Evolutionary conservation across 2,329 filamentous ascomycete species (phyloP).

Genomic region (Tolypocladium tropicale): DNA sequence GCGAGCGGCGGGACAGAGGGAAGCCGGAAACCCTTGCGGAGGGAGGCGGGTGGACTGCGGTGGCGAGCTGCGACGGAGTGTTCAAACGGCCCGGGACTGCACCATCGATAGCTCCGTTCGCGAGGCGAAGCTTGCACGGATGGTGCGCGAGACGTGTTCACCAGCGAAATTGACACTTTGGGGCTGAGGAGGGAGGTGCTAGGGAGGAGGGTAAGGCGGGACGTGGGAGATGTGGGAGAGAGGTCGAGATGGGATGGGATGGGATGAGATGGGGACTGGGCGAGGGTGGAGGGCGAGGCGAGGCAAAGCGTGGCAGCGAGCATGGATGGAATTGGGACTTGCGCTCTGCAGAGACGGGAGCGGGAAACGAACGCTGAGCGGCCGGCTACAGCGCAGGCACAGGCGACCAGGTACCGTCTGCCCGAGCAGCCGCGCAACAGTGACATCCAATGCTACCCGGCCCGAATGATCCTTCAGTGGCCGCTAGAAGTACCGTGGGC

Average conservation of each 20-base stretch:
- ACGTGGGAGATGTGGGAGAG: neutral
- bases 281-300: neutral
- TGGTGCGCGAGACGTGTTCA: neutral
- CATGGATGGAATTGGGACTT: neutral
- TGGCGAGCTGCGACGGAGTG: neutral
- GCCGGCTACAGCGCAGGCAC: neutral
- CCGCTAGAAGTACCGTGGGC: neutral
- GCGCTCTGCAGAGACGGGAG: neutral
- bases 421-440: neutral
- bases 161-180: neutral
- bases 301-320: neutral
- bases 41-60: neutral
- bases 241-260: neutral
- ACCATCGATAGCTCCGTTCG: neutral
- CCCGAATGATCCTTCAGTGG: neutral
- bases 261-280: too few relatives aligned
- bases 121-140: neutral
- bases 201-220: neutral
- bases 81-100: neutral
- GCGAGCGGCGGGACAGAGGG: neutral
- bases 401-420: neutral
- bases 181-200: neutral
- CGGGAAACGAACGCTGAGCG: neutral
- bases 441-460: neutral
- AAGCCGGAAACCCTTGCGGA: neutral